Conservation (phyloP, 805 yeast species). For the Hanseniaspora vineae region DNA sequence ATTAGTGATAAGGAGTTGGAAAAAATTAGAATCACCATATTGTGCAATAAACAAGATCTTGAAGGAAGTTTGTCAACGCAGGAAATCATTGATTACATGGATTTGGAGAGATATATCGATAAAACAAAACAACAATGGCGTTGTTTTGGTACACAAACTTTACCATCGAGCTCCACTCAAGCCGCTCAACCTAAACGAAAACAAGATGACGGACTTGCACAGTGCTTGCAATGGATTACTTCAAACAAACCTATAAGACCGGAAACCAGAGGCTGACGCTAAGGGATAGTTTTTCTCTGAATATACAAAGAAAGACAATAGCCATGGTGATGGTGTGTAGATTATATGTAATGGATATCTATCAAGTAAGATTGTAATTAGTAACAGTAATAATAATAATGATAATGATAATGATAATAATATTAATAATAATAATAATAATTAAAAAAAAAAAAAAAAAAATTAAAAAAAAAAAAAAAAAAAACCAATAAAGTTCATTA, state of each 20-base stretch:
- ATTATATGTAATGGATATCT: too few species aligned
- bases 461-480: too few species aligned
- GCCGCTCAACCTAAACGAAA: background rate
- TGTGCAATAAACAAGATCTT: constrained; percentile 83
- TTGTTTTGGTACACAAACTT: constrained; percentile 82
- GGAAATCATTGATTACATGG: constrained; percentile 62
- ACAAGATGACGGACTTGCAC: constrained; percentile 72
- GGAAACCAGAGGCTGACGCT: too few species aligned
- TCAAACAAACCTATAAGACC: constrained; percentile 13
- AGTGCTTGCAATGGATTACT: constrained; percentile 78
- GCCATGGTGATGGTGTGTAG: too few species aligned
- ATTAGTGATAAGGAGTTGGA: constrained; percentile 75
- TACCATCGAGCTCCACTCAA: constrained; percentile 27
- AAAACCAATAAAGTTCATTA: background rate
- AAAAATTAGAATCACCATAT: constrained; percentile 64
- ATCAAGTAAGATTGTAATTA: too few species aligned
- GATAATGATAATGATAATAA: too few species aligned
- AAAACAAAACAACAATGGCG: constrained; percentile 67
- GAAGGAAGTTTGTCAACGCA: constrained; percentile 61
- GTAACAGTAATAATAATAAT: too few species aligned
- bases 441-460: too few species aligned
- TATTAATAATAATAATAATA: too few species aligned
- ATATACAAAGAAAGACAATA: too few species aligned
- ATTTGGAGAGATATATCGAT: constrained; percentile 42
- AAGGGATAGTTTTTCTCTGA: too few species aligned